Evolutionary conservation across 2,329 filamentous ascomycete genomes (phyloP), one percentile per base, ranked within the genome.

Genomic region (Alternaria arbusti): DNA sequence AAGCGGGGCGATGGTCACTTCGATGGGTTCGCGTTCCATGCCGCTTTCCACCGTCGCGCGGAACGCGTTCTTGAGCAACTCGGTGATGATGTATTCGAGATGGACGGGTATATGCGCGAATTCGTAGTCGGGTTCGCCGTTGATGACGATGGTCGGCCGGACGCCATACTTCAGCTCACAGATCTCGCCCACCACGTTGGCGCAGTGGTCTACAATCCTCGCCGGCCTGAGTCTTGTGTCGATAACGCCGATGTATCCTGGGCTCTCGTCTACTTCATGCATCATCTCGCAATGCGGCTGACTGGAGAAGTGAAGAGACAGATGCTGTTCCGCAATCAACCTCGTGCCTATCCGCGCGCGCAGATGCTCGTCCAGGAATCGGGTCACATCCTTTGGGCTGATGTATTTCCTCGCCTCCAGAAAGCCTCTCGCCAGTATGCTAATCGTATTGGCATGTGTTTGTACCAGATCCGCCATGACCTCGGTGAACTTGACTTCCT

Each of bases 21-120:
- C 92, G 44, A 99, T 86, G 1, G 95, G 93, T 68, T 97, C 91
- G 45, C 87, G 86, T 70, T 91, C 90, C 74, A 88, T 90, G n/a
- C 89, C 89, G 61, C 87, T 90, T 80, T 99, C 96, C 10, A 98
- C 90, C 0, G 93, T 96, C 5, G 96, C 95, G 46, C 96, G 89
- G 83, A 98, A 99, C 1, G 94, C 93, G 76, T 99, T 99, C 81
- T 99, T 99, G 62, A 99, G 86, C 1, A 99, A 86, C 80, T 99
- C 96, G 0, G 95, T 99, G 68, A 97, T 88, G 68, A 99, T 97
- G 80, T 99, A 99, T 81, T 98, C 95, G 23, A 99, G 87, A 79
- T 99, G 96, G 78, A 97, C 96, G 13, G 96, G 96, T 9, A 99
- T 90, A 75, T 96, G 96, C 20, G 95, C 94, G 76, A 99, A 97